These are phyloP conservation scores for Boletus reticulatus DNA, from an alignment of 768 basidiomycete species.

Conservation along the genomic window DNA sequence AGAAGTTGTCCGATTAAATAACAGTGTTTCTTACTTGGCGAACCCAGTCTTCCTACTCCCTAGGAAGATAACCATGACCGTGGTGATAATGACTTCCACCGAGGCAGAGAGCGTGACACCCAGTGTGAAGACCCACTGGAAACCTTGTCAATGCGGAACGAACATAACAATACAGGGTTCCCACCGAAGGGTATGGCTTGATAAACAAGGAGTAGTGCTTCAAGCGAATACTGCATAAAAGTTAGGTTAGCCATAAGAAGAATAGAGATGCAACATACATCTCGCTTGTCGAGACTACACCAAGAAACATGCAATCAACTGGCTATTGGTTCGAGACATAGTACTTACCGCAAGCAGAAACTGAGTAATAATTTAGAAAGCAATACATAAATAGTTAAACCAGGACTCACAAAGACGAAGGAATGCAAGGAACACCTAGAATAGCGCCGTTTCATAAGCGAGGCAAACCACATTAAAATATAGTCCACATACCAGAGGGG, in stretches of 20 bases:
- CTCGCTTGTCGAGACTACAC: conserved; percentile 31
- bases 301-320: background rate
- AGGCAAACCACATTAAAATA: background rate
- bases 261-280: conserved; percentile 19
- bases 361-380: conserved; percentile 14
- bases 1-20: background rate
- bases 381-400: background rate
- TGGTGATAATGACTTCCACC: conserved; percentile 33
- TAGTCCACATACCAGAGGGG: conserved; percentile 22
- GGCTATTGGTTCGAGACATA: background rate
- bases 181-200: conserved; percentile 29
- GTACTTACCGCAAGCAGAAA: conserved; percentile 30
- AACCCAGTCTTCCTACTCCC: conserved; percentile 32
- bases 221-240: conserved; percentile 20
- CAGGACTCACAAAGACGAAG: conserved; percentile 30
- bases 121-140: conserved; percentile 31
- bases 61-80: conserved; percentile 31
- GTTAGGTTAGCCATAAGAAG: background rate
- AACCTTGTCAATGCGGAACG: background rate
- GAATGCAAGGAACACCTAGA: conserved; percentile 31
- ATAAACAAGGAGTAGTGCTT: conserved; percentile 32
- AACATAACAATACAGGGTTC: background rate
- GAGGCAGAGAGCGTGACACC: conserved; percentile 34
- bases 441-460: background rate
- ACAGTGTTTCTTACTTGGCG: conserved; percentile 15